Evolutionary conservation across 202 grass and related monocot species (phyloP), one percentile per base, ranked within the genome.

Genomic region (Musa balbisiana): DNA sequence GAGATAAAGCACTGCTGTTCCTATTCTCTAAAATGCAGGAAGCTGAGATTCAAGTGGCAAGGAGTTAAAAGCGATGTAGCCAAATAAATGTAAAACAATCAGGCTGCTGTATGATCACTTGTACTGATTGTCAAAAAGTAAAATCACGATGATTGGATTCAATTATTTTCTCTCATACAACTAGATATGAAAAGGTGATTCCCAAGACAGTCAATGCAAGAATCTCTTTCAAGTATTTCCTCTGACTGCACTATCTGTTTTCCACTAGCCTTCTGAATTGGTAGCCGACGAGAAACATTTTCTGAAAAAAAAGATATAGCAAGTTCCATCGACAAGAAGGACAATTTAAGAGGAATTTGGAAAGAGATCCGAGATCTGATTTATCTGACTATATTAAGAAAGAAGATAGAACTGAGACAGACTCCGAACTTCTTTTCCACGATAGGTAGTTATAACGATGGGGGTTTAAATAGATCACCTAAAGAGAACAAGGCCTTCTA

Each of bases 21-120:
- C 89, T 89, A 64, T 72, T 85, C 71, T 95, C 95, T 75, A 95
- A 79, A 90, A 89, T 89, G 83, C 92, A 99, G 51, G 95, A 92
- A 43, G 82, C 95, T 99, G 89, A 58, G 53, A 86, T 73, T 64
- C 58, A 59, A 54, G 11, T 10, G 20, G 49, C n/a, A 24, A 53
- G 1, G n/a, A 17, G 27, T 59, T 10, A 73, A 53, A 8, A 52
- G 33, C 20, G 29, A 17, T 17, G 10, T 51, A n/a, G 13, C 13
- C 25, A 1, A 65, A 65, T 65, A 65, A 65, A 43, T 43, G 33
- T 43, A 43, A 6, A 43, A 5, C 33, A 6, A 6, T 43, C 33
- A 43, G 33, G 33, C 33, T 43, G 33, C 0, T 43, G 33, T 5
- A 43, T 43, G 33, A 43, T 43, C 33, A 43, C 33, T 43, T 43